Base-by-base conservation (phyloP, 1,284 basidiomycete species). In the Cutaneotrichosporon dermatis region DNA sequence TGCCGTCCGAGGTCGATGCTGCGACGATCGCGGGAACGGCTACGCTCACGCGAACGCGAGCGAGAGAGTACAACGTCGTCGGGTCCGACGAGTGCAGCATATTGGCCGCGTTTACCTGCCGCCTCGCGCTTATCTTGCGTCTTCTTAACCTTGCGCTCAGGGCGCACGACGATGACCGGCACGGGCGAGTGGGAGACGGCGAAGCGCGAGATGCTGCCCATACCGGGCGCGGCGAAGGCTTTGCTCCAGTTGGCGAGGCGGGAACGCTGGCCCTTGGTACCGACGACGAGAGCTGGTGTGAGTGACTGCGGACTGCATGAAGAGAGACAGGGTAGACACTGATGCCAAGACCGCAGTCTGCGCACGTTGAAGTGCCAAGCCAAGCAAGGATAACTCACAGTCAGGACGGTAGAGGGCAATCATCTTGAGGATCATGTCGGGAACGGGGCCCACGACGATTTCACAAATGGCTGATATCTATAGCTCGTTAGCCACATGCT, bases 391-490 rank as follows among this genome's bases (percentile, higher is more conserved):
- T 25, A 25, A 70, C 76, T 73, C 53, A 76, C 76, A 92, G 76
- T 99, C 94, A 2, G 95, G 95, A 48, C 93, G 86, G 73, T 99
- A 98, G 42, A 98, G 85, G 2, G 92, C 90, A 64, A 98, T 95
- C 66, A 99, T 85, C 51, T 92, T 87, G 70, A 93, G 89, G 62
- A 98, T 87, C 8, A 90, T 93, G 58, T 88, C 85, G 0, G 90
- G 89, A 6, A 96, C 86, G 63, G 87, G 88, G 39, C 95, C 95
- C 1, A 92, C 90, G 44, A 97, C 89, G 71, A 91, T 94, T 79
- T 98, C 95, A 58, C 98, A 86, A 52, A 96, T 88, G 62, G 98
- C 85, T 0, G 90, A 94, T 40, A 98, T 84, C 87, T 90, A 25
- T 25, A 25, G 25, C 25, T 25, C 25, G 25, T 25, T 25, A 25